Base-by-base conservation (phyloP, 129 eudicot species). In the Ambrosia trifida region DNA sequence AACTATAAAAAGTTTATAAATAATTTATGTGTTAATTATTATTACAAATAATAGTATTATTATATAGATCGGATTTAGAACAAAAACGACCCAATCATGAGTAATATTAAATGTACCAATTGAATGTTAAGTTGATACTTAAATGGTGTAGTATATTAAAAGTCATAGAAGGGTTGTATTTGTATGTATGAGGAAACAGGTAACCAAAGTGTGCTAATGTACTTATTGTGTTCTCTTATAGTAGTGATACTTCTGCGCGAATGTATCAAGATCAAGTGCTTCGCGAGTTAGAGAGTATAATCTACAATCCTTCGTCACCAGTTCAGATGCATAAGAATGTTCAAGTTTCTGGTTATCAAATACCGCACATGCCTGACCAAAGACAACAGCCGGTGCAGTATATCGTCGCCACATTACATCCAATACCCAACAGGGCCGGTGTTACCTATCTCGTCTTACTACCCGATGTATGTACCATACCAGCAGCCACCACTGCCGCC, bases 401-500 rank as follows among this genome's bases (percentile, higher is more conserved):
- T 20, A 62, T 94, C 81, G 47, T 28, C 85, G 16, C 58, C 84
- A 7, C 88, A 80, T 60, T 89, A 94, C 77, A 43, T 85, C 10
- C 93, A 89, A 54, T 94, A 87, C 72, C 80, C 87, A 45, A 60
- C 83, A 7, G 80, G 83, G 35, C 78, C 83, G 20, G 78, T 80
- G 19, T 30, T 79, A 65, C 96, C 87, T 36, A 43, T 79, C 9
- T 49, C 98, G 52, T 70, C 98, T 56, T 89, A 85, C 77, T 84
- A 91, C 79, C 89, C 95, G 2, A 67, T 87, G 80, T 89, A 83
- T 17, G 56, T 31, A 18, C 82, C 90, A 50, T 88, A 85, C 75
- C 87, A 75, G 30, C 81, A 77, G 41, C 70, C 20, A 32, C 81
- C 17, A 19, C 74, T 86, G 41, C 70, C 20, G 18, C 81, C 13